phyloP scores from a whole-genome alignment of 345 rosid genomes.

The Lumnitzera littorea region DNA sequence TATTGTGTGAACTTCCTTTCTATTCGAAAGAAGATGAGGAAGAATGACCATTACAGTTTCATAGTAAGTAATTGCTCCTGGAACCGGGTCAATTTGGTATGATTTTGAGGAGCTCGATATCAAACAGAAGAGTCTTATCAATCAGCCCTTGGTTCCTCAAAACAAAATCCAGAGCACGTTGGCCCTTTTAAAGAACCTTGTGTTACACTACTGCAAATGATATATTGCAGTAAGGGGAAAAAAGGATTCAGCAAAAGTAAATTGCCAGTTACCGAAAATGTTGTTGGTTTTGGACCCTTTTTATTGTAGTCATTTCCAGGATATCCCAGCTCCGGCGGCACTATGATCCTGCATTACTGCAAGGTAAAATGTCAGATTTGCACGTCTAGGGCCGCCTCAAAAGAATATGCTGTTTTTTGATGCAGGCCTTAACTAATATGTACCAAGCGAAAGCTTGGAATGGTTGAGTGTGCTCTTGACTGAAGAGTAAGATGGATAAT shows the following conservation, averaged over 20 bases:
- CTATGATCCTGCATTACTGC: constrained; percentile 81
- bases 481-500: too few relatives aligned
- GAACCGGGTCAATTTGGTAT: constrained; percentile 29
- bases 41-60: constrained; percentile 8
- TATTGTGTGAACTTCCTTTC: too few relatives aligned
- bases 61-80: constrained; percentile 1
- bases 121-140: constrained; percentile 90
- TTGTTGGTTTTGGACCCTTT: constrained; percentile 73
- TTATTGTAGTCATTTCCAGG: constrained; percentile 84
- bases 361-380: constrained; percentile 18
- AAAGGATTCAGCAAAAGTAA: constrained; percentile 1
- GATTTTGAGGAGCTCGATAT: constrained; percentile 84
- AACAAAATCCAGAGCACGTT: constrained; percentile 92
- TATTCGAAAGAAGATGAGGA: too few relatives aligned
- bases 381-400: too few relatives aligned
- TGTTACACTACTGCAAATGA: background rate
- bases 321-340: constrained; percentile 93
- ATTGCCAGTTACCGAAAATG: constrained; percentile 64
- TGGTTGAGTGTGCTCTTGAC: too few relatives aligned
- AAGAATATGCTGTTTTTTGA: too few relatives aligned
- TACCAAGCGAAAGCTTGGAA: too few relatives aligned
- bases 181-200: constrained; percentile 49
- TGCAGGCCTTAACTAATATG: too few relatives aligned
- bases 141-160: constrained; percentile 90
- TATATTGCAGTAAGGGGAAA: background rate